Evolutionary conservation across 805 yeast species (phyloP).

Genomic region (Gaillardinia entomophila): DNA sequence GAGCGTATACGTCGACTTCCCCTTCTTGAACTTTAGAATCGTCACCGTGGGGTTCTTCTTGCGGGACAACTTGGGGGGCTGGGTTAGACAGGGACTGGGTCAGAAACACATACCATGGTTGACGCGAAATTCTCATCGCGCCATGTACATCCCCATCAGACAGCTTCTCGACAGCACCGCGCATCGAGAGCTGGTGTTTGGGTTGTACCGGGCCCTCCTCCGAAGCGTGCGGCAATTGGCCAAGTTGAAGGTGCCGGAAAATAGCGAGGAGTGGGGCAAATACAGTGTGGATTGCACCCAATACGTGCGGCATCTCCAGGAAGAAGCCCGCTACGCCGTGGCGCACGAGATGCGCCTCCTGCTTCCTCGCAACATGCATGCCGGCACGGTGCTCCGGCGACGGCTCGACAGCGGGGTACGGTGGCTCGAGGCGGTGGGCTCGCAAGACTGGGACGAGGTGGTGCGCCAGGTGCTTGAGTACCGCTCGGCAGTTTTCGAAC

Average conservation of each 20-base stretch:
- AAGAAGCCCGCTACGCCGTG: neutral
- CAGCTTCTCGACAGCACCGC: neutral
- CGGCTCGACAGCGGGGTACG: neutral
- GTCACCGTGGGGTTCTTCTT: constrained; percentile 10
- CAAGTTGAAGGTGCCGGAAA: too few relatives aligned
- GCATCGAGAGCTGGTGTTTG: neutral
- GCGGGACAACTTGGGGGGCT: constrained; percentile 18
- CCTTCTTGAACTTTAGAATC: constrained; percentile 32
- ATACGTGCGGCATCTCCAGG: neutral
- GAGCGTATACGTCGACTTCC: constrained; percentile 23
- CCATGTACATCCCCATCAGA: neutral
- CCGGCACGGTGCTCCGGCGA: neutral
- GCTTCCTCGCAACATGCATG: neutral
- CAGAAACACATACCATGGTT: too few relatives aligned
- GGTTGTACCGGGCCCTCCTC: neutral
- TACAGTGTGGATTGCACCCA: neutral
- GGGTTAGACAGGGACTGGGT: constrained; percentile 2
- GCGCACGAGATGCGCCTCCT: neutral
- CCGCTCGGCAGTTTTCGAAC: neutral
- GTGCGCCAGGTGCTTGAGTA: neutral
- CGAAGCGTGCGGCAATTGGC: too few relatives aligned
- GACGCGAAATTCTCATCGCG: too few relatives aligned
- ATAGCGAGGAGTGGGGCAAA: too few relatives aligned
- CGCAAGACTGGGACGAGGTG: neutral
- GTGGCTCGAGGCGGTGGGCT: neutral